Evolutionary conservation across 768 basidiomycete species (phyloP).

Genomic region (Rhizopogon vinicolor): DNA sequence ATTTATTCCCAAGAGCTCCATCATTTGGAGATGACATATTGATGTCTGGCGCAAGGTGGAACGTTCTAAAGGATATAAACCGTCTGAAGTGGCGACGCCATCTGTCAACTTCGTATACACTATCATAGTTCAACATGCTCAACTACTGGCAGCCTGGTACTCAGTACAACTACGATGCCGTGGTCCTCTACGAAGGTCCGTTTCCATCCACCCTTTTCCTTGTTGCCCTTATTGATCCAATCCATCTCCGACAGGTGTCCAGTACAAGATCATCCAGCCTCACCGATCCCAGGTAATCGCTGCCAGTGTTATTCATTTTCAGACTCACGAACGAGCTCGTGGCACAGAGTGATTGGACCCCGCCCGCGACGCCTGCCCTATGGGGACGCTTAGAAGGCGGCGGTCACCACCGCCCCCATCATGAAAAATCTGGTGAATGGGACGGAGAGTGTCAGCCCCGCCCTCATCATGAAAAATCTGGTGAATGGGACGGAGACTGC

Average conservation of each 20-base stretch:
- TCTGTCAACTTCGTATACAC: background rate
- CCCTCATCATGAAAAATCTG: constrained; percentile 9
- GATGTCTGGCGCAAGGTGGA: background rate
- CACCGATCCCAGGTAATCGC: constrained; percentile 61
- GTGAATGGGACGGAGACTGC: constrained; percentile 15
- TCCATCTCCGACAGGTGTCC: constrained; percentile 28
- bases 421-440: constrained; percentile 13
- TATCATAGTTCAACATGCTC: constrained; percentile 32
- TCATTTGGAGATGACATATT: background rate
- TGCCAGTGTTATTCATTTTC: background rate
- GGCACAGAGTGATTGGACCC: constrained; percentile 63
- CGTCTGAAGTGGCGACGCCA: background rate
- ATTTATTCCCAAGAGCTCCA: background rate
- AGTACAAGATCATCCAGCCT: constrained; percentile 69
- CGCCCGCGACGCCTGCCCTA: constrained; percentile 54
- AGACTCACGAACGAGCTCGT: constrained; percentile 3
- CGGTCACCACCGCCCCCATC: constrained; percentile 16
- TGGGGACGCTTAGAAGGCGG: constrained; percentile 53
- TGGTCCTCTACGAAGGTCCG: constrained; percentile 55
- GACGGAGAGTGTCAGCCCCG: constrained; percentile 11
- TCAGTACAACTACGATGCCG: constrained; percentile 47
- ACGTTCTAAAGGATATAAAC: background rate
- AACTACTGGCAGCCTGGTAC: constrained; percentile 59
- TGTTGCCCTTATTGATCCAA: constrained; percentile 6
- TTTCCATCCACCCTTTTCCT: background rate